Base-by-base conservation (phyloP, 2,329 filamentous ascomycete genomes). In the Fusarium newnesense region DNA sequence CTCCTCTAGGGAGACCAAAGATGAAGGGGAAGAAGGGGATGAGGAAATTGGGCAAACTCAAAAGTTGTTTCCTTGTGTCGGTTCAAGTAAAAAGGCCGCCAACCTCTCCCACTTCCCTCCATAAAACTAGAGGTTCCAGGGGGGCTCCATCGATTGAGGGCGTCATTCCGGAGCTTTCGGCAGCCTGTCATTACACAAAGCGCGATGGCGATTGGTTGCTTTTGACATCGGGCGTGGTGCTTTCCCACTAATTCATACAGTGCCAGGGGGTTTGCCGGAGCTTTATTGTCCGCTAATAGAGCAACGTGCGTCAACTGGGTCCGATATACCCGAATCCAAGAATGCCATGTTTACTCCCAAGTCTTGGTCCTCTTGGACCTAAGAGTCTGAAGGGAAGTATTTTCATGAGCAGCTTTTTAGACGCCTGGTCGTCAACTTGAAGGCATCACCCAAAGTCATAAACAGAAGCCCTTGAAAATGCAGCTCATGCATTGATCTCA, bases 131-230 rank as follows among this genome's bases (percentile, higher is more conserved):
- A 69, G 63, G 59, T 56, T 34, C 49, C 60, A 50, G 53, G 68
- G 65, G 65, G 65, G 53, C 50, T 30, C 53, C 46, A 60, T 43
- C 56, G 42, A 64, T 56, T 47, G 70, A 62, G 56, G 40, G 70
- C 70, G 70, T 72, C 70, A 73, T 71, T 59, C 64, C 72, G 72
- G 72, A 72, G 64, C 40, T 42, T 72, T 74, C 72, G 72, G 71
- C 72, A 72, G 65, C 36, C 46, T 74, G 65, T 34, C 36, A 72
- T 74, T 66, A 73, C 59, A 71, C 57, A 44, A 19, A 46, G 26
- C 30, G 34, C 26, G 9, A 15, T 18, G 19, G 12, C 42, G 64
- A 74, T 74, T 74, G 71, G 71, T 5, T 39, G 12, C 4, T n/a
- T 60, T 4, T 8, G 28, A 34, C 36, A 47, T 59, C 60, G 50